Evolutionary conservation across 495 filamentous ascomycete genomes (phyloP), one percentile per base, ranked within the genome.

Genomic region (Hypoxylon crocopeplum): DNA sequence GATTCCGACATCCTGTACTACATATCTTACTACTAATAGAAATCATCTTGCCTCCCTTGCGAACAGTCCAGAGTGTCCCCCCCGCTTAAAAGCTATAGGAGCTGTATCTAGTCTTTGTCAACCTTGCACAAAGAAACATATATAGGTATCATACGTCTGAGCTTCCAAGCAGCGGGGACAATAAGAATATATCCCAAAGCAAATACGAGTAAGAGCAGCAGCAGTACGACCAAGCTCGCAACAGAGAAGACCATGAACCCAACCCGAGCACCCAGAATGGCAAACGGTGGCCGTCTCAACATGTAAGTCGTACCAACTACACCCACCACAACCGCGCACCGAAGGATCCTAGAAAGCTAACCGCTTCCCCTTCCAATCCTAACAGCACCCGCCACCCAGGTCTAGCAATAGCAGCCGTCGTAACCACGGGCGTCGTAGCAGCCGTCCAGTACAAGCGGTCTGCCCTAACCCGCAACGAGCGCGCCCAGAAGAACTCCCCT

Each of bases 381-480:
- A 13, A n/a, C 17, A 59, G 53, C 25, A 69, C 70, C 16, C 74
- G 72, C 39, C 71, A 64, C 36, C 75, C 75, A 1, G 57, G 50
- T 53, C 49, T 77, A 8, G 54, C 73, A 12, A 21, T 67, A 10
- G 47, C 33, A 44, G 62, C 60, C 56, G 32, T 76, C 39, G 50
- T 65, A 22, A 36, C 68, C 17, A 58, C 63, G 2, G 72, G 68
- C 22, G 38, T 74, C 27, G 56, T 44, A 38, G 48, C 67, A 34
- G 64, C 59, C 42, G 68, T 77, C 64, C 68, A 66, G 42, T 72
- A 73, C 64, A 38, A 73, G 22, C 64, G 71, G 3, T 39, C 51
- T n/a, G 62, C 58, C 4, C 44, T 76, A 29, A 56, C 54, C 16
- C 66, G 72, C 32, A 79, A 79, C 69, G 77, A 79, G 64, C 46